phyloP scores from a whole-genome alignment of 2,329 filamentous ascomycete genomes.

The Bipolaris oryzae region DNA sequence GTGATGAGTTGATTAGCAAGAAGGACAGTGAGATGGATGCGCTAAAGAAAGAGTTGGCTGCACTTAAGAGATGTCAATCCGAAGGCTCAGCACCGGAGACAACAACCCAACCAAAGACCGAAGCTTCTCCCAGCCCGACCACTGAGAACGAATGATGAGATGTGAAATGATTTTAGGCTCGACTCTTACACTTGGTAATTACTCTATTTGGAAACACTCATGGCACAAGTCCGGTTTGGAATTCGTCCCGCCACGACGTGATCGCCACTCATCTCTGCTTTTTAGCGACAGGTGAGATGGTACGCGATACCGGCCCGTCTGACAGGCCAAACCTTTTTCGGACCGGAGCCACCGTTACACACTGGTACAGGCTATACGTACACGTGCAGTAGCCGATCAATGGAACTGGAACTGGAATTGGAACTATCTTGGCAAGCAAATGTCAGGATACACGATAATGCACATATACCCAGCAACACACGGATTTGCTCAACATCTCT shows the following conservation, averaged over 20 bases:
- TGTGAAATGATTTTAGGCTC: neutral
- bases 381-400: no score
- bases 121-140: constrained; percentile 20
- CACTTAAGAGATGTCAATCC: constrained; percentile 31
- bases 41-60: constrained; percentile 58
- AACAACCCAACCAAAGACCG: constrained; percentile 19
- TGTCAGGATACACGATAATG: no score
- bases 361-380: no score
- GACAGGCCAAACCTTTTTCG: no score
- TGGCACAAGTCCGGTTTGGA: neutral
- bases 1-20: constrained; percentile 66
- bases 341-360: no score
- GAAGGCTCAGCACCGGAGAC: constrained; percentile 15
- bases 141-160: constrained; percentile 18
- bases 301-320: no score
- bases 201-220: neutral
- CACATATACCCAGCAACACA: no score
- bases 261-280: neutral
- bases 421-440: no score
- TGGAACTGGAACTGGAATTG: no score
- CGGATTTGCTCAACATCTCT: no score
- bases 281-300: neutral
- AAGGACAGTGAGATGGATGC: constrained; percentile 66
- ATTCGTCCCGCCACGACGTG: no score
- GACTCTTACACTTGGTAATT: neutral